phyloP scores from a whole-genome alignment of 768 basidiomycete species.

The Chiua virens region DNA sequence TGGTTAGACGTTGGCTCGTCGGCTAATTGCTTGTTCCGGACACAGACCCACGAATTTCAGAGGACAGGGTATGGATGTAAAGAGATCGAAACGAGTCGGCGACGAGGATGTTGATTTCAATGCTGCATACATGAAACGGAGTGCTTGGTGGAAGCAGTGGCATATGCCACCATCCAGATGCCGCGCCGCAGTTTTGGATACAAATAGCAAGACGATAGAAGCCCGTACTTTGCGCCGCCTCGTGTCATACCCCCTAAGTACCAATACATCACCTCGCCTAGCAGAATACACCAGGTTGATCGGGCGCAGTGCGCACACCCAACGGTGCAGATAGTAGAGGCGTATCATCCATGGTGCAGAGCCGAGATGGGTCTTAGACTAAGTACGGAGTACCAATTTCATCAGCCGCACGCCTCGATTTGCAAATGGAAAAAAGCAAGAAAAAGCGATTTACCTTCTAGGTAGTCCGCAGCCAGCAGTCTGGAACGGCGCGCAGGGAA shows the following conservation, averaged over 20 bases:
- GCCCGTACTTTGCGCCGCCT: conserved; percentile 19
- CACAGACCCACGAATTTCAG: neutral
- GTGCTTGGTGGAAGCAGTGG: neutral
- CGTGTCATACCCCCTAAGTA: neutral
- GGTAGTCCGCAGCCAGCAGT: conserved; percentile 63
- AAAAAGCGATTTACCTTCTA: conserved; percentile 47
- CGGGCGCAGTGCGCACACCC: neutral
- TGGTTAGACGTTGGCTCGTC: too few relatives aligned
- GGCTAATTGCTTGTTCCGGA: neutral
- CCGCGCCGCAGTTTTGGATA: conserved; percentile 2
- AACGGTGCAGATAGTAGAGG: neutral
- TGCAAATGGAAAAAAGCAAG: conserved; percentile 10
- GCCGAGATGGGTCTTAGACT: conserved; percentile 8
- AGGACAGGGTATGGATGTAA: neutral
- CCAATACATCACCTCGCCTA: conserved; percentile 4
- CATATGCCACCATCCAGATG: neutral
- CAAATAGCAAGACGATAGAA: conserved; percentile 1
- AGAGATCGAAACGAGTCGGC: too few relatives aligned
- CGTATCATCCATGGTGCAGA: neutral
- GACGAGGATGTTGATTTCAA: neutral
- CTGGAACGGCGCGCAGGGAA: conserved; percentile 31
- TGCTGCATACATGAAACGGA: neutral
- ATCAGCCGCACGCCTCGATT: conserved; percentile 15
- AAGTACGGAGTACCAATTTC: neutral
- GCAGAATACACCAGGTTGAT: neutral